Base-by-base conservation (phyloP, 192 early-diverging fungal genomes). In the Irineochytrium annulatum region DNA sequence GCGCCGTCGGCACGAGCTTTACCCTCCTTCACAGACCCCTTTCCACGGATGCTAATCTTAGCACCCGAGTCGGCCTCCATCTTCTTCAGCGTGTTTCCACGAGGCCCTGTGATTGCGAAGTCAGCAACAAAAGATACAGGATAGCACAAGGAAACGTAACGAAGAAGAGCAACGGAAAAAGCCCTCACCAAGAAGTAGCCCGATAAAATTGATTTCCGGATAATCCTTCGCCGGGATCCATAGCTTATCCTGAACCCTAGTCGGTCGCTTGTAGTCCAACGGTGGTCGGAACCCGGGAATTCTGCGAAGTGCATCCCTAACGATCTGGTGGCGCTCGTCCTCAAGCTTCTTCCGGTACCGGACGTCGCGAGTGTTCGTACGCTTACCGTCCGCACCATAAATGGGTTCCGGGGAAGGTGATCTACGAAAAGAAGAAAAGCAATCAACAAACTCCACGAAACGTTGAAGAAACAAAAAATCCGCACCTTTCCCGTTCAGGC, bases 121-220 rank as follows among this genome's bases (percentile, higher is more conserved):
- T 26, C 27, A 64, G 13, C 46, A 58, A 4, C n/a, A 26, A 30
- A 35, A 65, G 41, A 43, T 37, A 14, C 19, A 2, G 6, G 14
- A 28, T 28, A 26, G 34, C n/a, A 66, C 22, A 20, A 26, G 13
- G 26, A 63, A 16, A 57, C 19, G 24, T 34, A 24, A 22, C 17
- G 31, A 55, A n/a, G 26, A 19, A 55, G 8, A 57, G n/a, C n/a
- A n/a, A n/a, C n/a, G 17, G 35, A n/a, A 52, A 2, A 34, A 27
- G 39, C 22, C 32, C 70, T 17, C 57, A 69, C 77, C 95, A 63
- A 97, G 92, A 56, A 98, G 76, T 32, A 93, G 80, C 30, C 96
- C 96, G 69, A 98, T 97, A 73, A 98, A 98, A 69, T 97, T 97
- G 31, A 98, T 91, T 27, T 95, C 92, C 3, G 96, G 96, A 65